Conservation (phyloP, 1,139 yeast genomes). For the Kodamaea sp. region DNA sequence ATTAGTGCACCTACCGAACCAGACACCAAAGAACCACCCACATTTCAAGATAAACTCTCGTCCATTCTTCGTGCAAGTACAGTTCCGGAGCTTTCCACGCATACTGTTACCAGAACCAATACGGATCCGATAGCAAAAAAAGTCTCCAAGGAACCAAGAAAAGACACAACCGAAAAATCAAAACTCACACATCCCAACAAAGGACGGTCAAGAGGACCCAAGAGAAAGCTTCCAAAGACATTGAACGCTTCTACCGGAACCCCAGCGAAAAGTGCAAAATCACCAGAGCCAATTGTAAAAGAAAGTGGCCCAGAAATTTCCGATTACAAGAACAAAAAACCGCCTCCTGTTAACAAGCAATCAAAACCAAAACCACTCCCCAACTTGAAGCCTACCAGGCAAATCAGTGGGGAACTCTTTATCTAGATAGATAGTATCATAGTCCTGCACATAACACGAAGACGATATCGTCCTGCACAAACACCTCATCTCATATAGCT, state of each 20-base stretch:
- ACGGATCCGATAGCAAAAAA: conserved; percentile 10
- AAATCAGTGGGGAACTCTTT: conserved; percentile 37
- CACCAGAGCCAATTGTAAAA: not conserved
- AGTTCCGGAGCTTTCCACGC: conserved; percentile 17
- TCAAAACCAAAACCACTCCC: conserved; percentile 30
- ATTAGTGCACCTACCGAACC: conserved; percentile 6
- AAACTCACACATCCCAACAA: conserved; percentile 61
- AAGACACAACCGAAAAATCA: conserved; percentile 13
- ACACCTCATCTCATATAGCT: conserved; percentile 1
- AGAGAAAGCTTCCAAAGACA: conserved; percentile 60
- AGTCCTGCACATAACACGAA: conserved; percentile 8
- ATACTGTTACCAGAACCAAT: conserved; percentile 9
- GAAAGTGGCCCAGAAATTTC: conserved; percentile 4
- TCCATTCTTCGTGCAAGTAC: conserved; percentile 26
- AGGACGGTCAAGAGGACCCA: conserved; percentile 71
- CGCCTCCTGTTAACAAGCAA: conserved; percentile 35
- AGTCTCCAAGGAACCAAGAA: conserved; percentile 1
- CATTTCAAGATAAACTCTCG: conserved; percentile 24
- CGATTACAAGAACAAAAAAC: conserved; percentile 13
- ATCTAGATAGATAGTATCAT: conserved; percentile 11
- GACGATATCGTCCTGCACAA: not conserved
- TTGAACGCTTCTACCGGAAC: conserved; percentile 1
- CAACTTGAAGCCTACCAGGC: conserved; percentile 29
- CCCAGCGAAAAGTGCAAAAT: no score
- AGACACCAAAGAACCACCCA: not conserved